Conservation (phyloP, 805 yeast species). For the Candida coquimbonensis region DNA sequence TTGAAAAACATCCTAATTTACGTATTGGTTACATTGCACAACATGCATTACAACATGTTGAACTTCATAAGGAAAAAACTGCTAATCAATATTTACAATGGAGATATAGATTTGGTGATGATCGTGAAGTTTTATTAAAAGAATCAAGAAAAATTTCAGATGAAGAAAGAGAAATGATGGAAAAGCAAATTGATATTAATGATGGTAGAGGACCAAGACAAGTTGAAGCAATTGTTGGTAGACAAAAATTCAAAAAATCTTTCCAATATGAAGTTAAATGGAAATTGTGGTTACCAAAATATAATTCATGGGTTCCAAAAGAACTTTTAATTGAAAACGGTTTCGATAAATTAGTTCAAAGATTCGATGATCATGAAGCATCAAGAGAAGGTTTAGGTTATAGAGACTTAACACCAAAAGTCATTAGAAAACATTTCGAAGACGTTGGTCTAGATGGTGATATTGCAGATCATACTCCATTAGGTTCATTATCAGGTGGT, state of each 20-base stretch:
- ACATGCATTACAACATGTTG: constrained; percentile 96
- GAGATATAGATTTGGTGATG: constrained; percentile 98
- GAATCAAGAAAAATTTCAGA: constrained; percentile 85
- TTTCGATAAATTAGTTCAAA: constrained; percentile 85
- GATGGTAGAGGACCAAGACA: constrained; percentile 87
- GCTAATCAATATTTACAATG: constrained; percentile 97
- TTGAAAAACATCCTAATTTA: constrained; percentile 95
- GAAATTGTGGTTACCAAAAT: constrained; percentile 87
- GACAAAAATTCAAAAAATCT: constrained; percentile 92
- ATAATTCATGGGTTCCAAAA: constrained; percentile 88
- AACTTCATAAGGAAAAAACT: constrained; percentile 94
- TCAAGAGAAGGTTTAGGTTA: constrained; percentile 98
- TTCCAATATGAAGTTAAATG: constrained; percentile 97
- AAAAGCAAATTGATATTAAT: constrained; percentile 66
- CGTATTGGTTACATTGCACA: constrained; percentile 98
- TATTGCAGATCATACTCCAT: constrained; percentile 95
- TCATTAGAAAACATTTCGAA: constrained; percentile 92
- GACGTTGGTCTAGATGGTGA: constrained; percentile 97
- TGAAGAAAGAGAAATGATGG: constrained; percentile 72
- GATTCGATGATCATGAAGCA: constrained; percentile 98
- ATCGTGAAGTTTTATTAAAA: constrained; percentile 90
- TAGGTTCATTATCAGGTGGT: constrained; percentile 96
- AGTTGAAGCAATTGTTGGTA: constrained; percentile 92
- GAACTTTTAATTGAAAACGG: constrained; percentile 79
- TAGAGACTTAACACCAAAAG: constrained; percentile 88